phyloP scores from a whole-genome alignment of 495 filamentous ascomycete genomes.

The Lindgomyces ingoldianus region DNA sequence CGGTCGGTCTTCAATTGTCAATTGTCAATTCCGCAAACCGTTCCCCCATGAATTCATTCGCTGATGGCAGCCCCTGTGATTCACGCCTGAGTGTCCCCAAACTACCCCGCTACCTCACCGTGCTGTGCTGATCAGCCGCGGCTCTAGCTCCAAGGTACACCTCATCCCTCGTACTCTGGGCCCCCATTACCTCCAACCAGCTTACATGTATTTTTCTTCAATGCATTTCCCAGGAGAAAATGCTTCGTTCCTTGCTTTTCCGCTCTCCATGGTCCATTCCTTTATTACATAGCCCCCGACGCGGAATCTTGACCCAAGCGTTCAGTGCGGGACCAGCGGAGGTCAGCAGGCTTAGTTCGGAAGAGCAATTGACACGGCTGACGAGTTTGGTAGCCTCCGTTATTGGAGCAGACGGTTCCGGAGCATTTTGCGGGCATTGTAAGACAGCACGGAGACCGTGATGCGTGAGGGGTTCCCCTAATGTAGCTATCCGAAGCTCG shows the following conservation, averaged over 20 bases:
- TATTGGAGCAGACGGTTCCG: constrained; percentile 74
- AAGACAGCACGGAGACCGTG: constrained; percentile 68
- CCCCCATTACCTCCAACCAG: not conserved
- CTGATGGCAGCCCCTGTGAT: no score
- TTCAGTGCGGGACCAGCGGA: constrained; percentile 45
- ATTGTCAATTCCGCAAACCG: no score
- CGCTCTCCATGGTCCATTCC: constrained; percentile 1
- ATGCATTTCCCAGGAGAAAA: constrained; percentile 10
- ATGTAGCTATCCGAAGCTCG: constrained; percentile 21
- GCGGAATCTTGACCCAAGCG: constrained; percentile 40
- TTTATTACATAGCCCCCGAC: constrained; percentile 5
- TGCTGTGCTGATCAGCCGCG: not conserved
- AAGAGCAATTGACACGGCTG: constrained; percentile 9
- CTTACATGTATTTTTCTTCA: not conserved
- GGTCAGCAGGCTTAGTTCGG: constrained; percentile 23
- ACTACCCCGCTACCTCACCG: not conserved
- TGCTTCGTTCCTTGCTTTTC: constrained; percentile 26
- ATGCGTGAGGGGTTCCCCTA: constrained; percentile 60
- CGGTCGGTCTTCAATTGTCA: no score
- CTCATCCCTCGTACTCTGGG: not conserved
- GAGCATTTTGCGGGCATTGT: constrained; percentile 78
- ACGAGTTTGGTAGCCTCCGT: constrained; percentile 58
- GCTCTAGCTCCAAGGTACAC: not conserved
- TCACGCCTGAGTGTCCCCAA: no score
- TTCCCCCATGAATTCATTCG: no score